phyloP scores from a whole-genome alignment of 306 rosid genomes.

The Rosa lucieae region DNA sequence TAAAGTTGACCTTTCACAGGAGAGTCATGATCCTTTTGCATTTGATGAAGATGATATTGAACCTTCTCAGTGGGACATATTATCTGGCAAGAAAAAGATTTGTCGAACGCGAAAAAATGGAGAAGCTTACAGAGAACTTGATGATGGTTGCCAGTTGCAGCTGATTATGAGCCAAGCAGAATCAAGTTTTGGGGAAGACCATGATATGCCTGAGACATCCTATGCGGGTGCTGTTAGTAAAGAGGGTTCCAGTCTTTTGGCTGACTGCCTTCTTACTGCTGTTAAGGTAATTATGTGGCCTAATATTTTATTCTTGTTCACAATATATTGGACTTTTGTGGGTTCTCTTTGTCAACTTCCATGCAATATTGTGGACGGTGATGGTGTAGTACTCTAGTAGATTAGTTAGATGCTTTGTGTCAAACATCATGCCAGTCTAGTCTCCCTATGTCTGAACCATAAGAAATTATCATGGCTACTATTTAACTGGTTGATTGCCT shows the following conservation, averaged over 20 bases:
- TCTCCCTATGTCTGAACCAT: not conserved
- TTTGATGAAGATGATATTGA: conserved; percentile 83
- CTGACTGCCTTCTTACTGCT: conserved; percentile 83
- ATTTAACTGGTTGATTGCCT: not conserved
- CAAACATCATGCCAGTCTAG: not conserved
- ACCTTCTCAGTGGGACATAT: conserved; percentile 92
- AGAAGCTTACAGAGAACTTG: conserved; percentile 39
- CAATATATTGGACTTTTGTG: not conserved
- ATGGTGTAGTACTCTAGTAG: not conserved
- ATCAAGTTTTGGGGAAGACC: conserved; percentile 47
- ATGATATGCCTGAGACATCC: conserved; percentile 36
- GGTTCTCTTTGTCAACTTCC: conserved; percentile 9
- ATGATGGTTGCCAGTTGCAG: conserved; percentile 56
- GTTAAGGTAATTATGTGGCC: conserved; percentile 55
- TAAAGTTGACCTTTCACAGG: conserved; percentile 49
- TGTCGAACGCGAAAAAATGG: conserved; percentile 39
- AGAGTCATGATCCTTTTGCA: conserved; percentile 85
- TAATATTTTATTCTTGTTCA: conserved; percentile 2
- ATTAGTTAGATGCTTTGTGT: not conserved
- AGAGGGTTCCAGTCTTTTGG: conserved; percentile 57
- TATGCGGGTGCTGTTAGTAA: conserved; percentile 41
- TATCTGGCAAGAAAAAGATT: conserved; percentile 60
- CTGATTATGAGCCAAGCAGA: conserved; percentile 44
- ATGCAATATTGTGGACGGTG: not conserved
- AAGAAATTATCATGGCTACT: not conserved